Evolutionary conservation across 2,329 filamentous ascomycete species (phyloP).

Genomic region (Pseudogymnoascus verrucosus): DNA sequence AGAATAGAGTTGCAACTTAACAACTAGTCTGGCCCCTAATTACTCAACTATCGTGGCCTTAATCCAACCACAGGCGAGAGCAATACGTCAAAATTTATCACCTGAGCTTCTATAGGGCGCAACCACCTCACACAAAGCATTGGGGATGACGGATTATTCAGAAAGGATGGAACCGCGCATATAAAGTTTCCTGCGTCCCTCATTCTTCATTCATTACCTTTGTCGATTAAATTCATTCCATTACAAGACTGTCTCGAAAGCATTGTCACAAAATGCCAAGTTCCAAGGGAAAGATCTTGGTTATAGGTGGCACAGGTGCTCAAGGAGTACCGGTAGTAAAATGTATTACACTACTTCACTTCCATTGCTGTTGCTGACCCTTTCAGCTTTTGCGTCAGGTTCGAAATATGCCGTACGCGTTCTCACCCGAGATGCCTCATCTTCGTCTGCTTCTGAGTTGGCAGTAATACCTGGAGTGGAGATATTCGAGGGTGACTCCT

Average conservation of each 20-base stretch:
- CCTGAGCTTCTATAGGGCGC: not conserved
- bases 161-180: not conserved
- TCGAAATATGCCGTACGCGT: slow-evolving; percentile 28
- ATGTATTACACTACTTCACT: slow-evolving; percentile 15
- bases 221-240: not conserved
- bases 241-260: not conserved
- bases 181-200: not conserved
- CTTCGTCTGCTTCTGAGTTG: slow-evolving; percentile 28
- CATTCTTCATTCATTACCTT: not conserved
- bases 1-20: not conserved
- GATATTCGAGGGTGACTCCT: slow-evolving; percentile 31
- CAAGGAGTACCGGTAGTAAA: slow-evolving; percentile 31
- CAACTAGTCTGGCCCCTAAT: not conserved
- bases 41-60: not conserved
- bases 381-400: not conserved
- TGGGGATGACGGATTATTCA: not conserved
- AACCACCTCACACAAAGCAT: not conserved
- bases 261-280: slow-evolving; percentile 29
- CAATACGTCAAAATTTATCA: not conserved
- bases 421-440: slow-evolving; percentile 32
- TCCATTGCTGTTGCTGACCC: not conserved
- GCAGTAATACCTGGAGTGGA: slow-evolving; percentile 30
- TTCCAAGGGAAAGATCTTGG: slow-evolving; percentile 45
- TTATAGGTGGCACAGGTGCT: slow-evolving; percentile 33
- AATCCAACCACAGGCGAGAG: not conserved